Percentiles rank a stretch among this genome's conserved stretches.
phyloP scores from a whole-genome alignment of 331 rosid genomes.

The Pyracantha coccinea region DNA sequence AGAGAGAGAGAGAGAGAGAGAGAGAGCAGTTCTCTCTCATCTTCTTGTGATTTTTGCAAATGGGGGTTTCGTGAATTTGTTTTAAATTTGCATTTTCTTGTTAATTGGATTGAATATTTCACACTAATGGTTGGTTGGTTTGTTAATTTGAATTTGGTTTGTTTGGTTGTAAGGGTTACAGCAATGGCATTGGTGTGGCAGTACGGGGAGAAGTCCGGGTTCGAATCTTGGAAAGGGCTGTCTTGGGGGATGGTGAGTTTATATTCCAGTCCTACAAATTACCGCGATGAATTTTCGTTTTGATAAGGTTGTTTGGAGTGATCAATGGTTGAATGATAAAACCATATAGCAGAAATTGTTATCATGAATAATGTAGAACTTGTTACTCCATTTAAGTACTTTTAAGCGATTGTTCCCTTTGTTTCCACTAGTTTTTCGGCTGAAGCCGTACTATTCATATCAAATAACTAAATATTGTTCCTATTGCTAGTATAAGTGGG shows the following conservation, averaged over 20 bases:
- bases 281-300: background rate
- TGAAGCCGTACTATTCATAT: background rate
- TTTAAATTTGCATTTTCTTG: background rate
- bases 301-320: background rate
- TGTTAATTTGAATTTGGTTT: background rate
- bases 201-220: constrained; percentile 70
- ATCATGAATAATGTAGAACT: background rate
- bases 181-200: constrained; percentile 99
- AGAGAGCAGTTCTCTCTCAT: background rate
- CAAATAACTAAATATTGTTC: background rate
- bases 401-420: background rate
- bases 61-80: background rate
- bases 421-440: background rate
- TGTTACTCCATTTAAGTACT: background rate
- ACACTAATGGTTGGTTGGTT: background rate
- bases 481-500: background rate
- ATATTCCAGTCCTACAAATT: background rate
- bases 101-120: background rate
- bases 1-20: background rate
- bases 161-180: constrained; percentile 49
- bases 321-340: background rate
- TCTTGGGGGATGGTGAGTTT: constrained; percentile 93
- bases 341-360: background rate
- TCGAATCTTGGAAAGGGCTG: constrained; percentile 88
- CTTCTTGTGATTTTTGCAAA: background rate